Base-by-base conservation (phyloP, 1,284 basidiomycete genomes). In the Pseudozyma sp. region DNA sequence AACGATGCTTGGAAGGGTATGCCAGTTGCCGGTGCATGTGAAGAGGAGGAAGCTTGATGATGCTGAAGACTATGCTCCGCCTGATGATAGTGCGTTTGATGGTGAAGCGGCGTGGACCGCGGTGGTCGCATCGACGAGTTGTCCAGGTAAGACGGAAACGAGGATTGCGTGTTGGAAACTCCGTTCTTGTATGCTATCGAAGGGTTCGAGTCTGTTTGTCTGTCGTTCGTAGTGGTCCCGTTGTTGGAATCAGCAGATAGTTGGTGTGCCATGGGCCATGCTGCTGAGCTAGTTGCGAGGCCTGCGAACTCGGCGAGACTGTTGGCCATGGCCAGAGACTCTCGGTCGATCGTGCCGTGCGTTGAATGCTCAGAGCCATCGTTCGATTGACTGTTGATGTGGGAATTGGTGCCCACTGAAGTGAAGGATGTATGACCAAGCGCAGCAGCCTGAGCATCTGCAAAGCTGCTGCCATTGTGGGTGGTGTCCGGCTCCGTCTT, bases 291-390 rank as follows among this genome's bases (percentile, higher is more conserved):
- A 9, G 70, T 72, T 1, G 70, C 70, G 12, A 72, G 48, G 1
- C 70, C 64, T 14, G 70, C 64, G 21, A 72, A 64, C 44, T 72
- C 59, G 16, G 70, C 70, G 16, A 72, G 54, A 19, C 59, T 67
- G 45, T 72, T 62, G 34, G 56, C 58, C 64, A 63, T 62, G 38
- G 51, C 52, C 11, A 63, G 48, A 39, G 52, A 52, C 11, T 70
- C 60, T 31, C 52, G 52, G 34, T 59, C 52, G 43, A 62, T 40
- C 9, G 18, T 3, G 5, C 21, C 34, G n/a, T 62, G 40, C 16
- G 48, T 8, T 6, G 47, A 5, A 4, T 48, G 39, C 8, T 45
- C 38, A 4, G 43, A 19, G 16, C n/a, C 21, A 35, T 25, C 19
- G 25, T 50, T 35, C 13, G 48, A 50, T 36, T 35, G 48, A 18